These are phyloP conservation scores for Streptanthus diversifolius DNA, from an alignment of 345 rosid genomes.

Conservation along the genomic window DNA sequence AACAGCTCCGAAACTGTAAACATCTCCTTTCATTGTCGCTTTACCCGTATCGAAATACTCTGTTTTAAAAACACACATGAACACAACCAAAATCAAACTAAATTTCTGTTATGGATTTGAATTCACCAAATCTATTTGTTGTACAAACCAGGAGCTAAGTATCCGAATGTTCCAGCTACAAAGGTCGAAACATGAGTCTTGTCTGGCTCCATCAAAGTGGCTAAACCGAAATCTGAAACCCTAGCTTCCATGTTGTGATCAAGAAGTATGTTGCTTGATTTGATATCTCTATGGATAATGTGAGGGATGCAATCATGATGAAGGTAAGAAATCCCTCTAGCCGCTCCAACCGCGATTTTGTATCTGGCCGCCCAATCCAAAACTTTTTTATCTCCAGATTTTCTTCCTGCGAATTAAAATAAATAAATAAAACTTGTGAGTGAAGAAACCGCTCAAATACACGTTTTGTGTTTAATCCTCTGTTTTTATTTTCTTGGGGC, in stretches of 20 bases:
- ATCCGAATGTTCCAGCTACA: conserved; percentile 83
- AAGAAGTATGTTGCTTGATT: conserved; percentile 76
- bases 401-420: conserved; percentile 44
- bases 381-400: conserved; percentile 29
- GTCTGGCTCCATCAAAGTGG: conserved; percentile 75
- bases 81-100: neutral
- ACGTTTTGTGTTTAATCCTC: neutral
- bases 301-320: conserved; percentile 91
- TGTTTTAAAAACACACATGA: conserved; percentile 24
- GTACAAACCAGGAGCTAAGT: conserved; percentile 71
- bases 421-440: neutral
- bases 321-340: conserved; percentile 85
- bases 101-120: neutral
- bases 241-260: conserved; percentile 80
- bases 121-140: neutral
- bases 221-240: conserved; percentile 84
- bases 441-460: neutral
- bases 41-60: conserved; percentile 83
- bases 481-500: neutral
- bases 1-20: conserved; percentile 84
- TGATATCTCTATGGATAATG: conserved; percentile 83
- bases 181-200: conserved; percentile 82
- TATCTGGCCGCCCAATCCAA: conserved; percentile 67
- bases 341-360: conserved; percentile 72
- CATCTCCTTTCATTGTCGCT: conserved; percentile 79